Base-by-base conservation (phyloP, 805 yeast genomes). In the Yarrowia hollandica region DNA sequence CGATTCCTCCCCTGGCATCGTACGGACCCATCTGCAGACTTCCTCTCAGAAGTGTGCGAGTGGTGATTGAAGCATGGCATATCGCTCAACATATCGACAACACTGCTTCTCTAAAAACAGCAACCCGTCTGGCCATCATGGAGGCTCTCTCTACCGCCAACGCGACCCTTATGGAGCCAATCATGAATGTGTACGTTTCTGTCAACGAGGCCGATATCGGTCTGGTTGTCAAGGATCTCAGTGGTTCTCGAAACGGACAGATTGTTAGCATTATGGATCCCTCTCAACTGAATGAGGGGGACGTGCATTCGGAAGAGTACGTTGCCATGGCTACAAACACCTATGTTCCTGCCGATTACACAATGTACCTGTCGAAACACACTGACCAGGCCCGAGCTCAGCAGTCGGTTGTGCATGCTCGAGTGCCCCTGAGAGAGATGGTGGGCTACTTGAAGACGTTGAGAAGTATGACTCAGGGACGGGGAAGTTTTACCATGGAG, bases 401-500 rank as follows among this genome's bases (percentile, higher is more conserved):
- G 39, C 67, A 62, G 63, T 67, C 64, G 21, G 72, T 79, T 7
- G 81, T 94, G 30, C 75, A 75, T n/a, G 96, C 97, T 0, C 81
- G 79, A 54, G 91, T 90, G 0, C 97, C 99, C 3, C 75, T 94
- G 68, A 79, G 85, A 62, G 95, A 86, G 62, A 90, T 94, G 96
- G 81, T 90, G 48, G 96, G 97, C 0, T 94, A 94, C 69, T 77
- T 90, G 61, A 82, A 84, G 10, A 82, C 81, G 62, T 74, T 94
- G 44, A 74, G 98, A 65, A 85, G 94, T 33, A 74, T 90, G 65
- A 91, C 97, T 0, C 90, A 90, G 67, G 99, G 99, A 1, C 78
- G 96, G 39, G 96, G 91, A 2, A 80, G 83, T 1, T 90, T 88
- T 70, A 82, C 83, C 61, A 88, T 92, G 96, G 78, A 81, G 12